Base-by-base conservation (phyloP, 805 yeast species). In the Kodamaea lidongshanica region DNA sequence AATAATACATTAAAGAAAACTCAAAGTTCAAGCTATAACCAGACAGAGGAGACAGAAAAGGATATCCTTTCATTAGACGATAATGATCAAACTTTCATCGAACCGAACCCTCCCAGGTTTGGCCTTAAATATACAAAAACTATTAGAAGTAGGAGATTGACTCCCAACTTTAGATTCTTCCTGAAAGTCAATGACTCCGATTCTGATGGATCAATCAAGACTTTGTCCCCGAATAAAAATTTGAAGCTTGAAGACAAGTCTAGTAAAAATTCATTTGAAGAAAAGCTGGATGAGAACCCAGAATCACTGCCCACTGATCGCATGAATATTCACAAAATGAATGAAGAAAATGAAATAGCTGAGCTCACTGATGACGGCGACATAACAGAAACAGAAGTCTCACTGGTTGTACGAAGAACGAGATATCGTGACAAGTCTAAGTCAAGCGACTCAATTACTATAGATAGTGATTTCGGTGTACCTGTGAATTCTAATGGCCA, bases 401-500 rank as follows among this genome's bases (percentile, higher is more conserved):
- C 12, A 15, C 28, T 15, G 11, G 23, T 3, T 16, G 10, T 9
- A 16, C 19, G 25, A 28, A 27, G 18, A 19, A 19, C 12, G 29
- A 29, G 21, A 13, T 14, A 19, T 14, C 13, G 14, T 3, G 30
- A 31, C 18, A 29, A 29, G 5, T 29, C 34, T 7, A 48, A 46
- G 23, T 38, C 32, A 3, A 38, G 43, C 15, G 56, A 52, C 30
- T 42, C 27, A 2, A 28, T 47, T 10, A 49, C 57, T 6, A 47
- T 54, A 17, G 57, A 53, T 28, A 50, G 56, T 36, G 58, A 54
- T 26, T 53, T 53, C 35, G 58, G 56, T 1, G 56, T 50, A 6
- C 52, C 56, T 1, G 48, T 52, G 4, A 41, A 41, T 25, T 27
- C 49, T 2, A 40, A 28, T 6, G 57, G 56, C 1, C 38, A 45